A percentile compares a stretch with the other conserved stretches of the same genome.
phyloP scores from a whole-genome alignment of 208 protist genomes.

The Borovskyia barvae region DNA sequence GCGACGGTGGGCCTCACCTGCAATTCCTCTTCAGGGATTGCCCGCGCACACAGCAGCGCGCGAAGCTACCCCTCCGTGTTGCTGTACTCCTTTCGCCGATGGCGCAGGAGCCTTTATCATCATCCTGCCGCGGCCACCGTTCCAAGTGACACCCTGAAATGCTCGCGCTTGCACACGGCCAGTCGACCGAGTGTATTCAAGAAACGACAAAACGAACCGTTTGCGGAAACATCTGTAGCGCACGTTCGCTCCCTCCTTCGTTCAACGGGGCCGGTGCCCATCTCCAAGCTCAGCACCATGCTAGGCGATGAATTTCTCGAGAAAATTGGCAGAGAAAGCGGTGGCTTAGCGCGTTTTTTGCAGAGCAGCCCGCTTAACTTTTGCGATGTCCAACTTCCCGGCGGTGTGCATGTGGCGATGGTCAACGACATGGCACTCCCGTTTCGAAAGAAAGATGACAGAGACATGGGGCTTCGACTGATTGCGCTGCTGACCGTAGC shows the following conservation, averaged over 20 bases:
- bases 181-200: too few species aligned
- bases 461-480: constrained; percentile 20
- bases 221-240: not conserved
- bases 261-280: constrained; percentile 48
- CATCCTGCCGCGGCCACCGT: too few species aligned
- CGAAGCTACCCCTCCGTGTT: too few species aligned
- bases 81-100: too few species aligned
- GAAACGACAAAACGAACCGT: too few species aligned
- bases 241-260: constrained; percentile 5
- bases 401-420: constrained; percentile 39
- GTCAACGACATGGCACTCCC: not conserved
- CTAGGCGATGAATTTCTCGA: constrained; percentile 68
- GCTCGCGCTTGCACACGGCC: too few species aligned
- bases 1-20: too few species aligned
- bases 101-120: too few species aligned
- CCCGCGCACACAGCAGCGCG: too few species aligned
- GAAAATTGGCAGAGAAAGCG: constrained; percentile 13
- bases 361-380: constrained; percentile 11
- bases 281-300: constrained; percentile 50
- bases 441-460: constrained; percentile 20
- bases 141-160: too few species aligned
- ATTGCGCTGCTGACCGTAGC: constrained; percentile 38
- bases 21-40: too few species aligned
- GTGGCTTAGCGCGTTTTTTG: constrained; percentile 36
- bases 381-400: constrained; percentile 30